Conservation (phyloP, 2,329 filamentous ascomycete genomes). For the Torrubiella hemipterigena region DNA sequence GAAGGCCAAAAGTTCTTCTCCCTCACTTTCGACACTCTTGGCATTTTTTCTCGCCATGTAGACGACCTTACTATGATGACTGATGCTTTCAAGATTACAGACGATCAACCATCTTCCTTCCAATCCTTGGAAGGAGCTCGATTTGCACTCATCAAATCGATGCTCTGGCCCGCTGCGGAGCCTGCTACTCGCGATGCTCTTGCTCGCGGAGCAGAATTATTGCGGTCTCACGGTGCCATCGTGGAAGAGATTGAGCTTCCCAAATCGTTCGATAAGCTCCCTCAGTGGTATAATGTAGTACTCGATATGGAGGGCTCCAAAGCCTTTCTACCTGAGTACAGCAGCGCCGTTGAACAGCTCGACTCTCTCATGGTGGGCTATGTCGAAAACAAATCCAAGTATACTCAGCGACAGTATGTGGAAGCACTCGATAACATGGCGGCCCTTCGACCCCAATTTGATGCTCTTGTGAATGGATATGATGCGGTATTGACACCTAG, state of each 20-base stretch:
- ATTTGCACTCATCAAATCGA: conserved; percentile 42
- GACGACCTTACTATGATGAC: conserved; percentile 46
- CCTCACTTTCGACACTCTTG: conserved; percentile 48
- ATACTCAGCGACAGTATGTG: conserved; percentile 34
- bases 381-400: conserved; percentile 33
- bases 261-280: conserved; percentile 31
- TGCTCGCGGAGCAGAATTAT: conserved; percentile 23
- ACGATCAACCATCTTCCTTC: conserved; percentile 27
- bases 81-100: conserved; percentile 38
- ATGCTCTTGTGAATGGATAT: conserved; percentile 37
- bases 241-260: conserved; percentile 45
- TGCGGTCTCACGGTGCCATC: conserved; percentile 34
- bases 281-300: conserved; percentile 38
- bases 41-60: conserved; percentile 44
- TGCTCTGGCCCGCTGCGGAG: conserved; percentile 35
- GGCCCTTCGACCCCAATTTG: conserved; percentile 38
- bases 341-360: conserved; percentile 32
- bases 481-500: conserved; percentile 46
- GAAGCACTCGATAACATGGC: conserved; percentile 42
- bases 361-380: conserved; percentile 30
- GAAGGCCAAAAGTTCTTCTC: conserved; percentile 51
- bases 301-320: conserved; percentile 39
- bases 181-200: conserved; percentile 30
- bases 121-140: conserved; percentile 31
- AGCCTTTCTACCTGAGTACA: conserved; percentile 42